Percentiles rank a stretch among this genome's conserved stretches.
phyloP scores from a whole-genome alignment of 768 basidiomycete species.

The Boletus rex-veris region DNA sequence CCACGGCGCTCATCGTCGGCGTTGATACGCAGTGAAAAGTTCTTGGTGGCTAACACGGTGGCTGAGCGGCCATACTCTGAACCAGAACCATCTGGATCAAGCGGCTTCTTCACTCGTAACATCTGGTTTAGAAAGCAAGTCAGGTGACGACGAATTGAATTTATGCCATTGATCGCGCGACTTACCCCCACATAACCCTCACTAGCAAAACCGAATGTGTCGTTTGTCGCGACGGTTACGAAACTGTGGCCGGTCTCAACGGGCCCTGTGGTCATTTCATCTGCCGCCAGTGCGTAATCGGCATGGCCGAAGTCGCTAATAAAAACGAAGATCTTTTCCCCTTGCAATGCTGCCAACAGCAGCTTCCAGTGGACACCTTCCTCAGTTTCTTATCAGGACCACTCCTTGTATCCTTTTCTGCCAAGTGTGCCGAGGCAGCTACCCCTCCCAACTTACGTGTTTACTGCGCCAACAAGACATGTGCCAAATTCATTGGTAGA shows the following conservation, averaged over 20 bases:
- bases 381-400: constrained; percentile 30
- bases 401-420: constrained; percentile 33
- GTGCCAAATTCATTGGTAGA: constrained; percentile 50
- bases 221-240: constrained; percentile 38
- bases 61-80: background rate
- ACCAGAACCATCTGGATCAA: background rate
- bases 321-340: constrained; percentile 51
- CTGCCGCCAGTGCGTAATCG: constrained; percentile 41
- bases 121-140: background rate
- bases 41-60: constrained; percentile 5
- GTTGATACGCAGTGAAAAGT: constrained; percentile 6
- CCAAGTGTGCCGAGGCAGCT: constrained; percentile 46
- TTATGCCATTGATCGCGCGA: background rate
- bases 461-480: constrained; percentile 46
- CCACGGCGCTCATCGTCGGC: background rate
- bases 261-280: constrained; percentile 47
- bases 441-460: constrained; percentile 42
- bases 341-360: constrained; percentile 46
- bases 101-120: background rate
- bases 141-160: background rate
- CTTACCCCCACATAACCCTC: background rate
- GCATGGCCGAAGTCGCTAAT: constrained; percentile 41
- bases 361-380: constrained; percentile 32
- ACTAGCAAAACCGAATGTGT: constrained; percentile 32
- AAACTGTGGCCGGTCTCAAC: constrained; percentile 22